Evolutionary conservation across 768 basidiomycete genomes (phyloP), one percentile per base, ranked within the genome.

Genomic region (Collybia sordida): DNA sequence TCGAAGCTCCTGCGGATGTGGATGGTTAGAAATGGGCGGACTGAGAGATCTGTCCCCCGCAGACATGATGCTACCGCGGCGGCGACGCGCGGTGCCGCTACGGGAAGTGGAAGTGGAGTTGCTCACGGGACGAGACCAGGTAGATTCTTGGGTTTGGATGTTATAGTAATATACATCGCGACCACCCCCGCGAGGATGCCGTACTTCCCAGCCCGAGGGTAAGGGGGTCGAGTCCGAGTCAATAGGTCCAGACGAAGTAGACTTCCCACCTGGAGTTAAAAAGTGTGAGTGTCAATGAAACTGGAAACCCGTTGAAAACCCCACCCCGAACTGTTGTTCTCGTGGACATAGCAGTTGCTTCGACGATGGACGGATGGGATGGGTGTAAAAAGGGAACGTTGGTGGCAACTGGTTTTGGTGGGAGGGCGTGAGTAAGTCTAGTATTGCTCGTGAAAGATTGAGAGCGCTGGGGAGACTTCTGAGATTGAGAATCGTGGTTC

Each of bases 381-480:
- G 79, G 75, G 55, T 81, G 72, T 43, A 81, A 64, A 61, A 77
- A 79, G 49, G 79, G 75, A 44, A 79, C 74, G 53, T 58, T 74
- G 39, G 75, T 69, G 39, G 77, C 69, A 25, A 78, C 70, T 40
- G 85, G 85, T 64, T 87, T 88, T 3, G 85, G 80, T 17, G 85
- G 85, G 15, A 88, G 71, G 23, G 83, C 83, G 60, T 88, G 85
- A n/a, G 76, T 81, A 40, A 85, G 62, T 43, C 79, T 72, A 40
- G 70, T 67, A 47, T 69, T 57, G 35, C 59, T 40, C 41, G 62
- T 50, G 34, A 51, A 46, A 17, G 63, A 53, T 37, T 66, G 66
- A 27, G 59, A 60, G 17, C 54, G 63, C 45, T 52, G 58, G 44
- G 51, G 56, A 28, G 51, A 53, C 11, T 45, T 45, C 21, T 55